phyloP scores from a whole-genome alignment of 768 basidiomycete species.

The Leccinum variicolor region DNA sequence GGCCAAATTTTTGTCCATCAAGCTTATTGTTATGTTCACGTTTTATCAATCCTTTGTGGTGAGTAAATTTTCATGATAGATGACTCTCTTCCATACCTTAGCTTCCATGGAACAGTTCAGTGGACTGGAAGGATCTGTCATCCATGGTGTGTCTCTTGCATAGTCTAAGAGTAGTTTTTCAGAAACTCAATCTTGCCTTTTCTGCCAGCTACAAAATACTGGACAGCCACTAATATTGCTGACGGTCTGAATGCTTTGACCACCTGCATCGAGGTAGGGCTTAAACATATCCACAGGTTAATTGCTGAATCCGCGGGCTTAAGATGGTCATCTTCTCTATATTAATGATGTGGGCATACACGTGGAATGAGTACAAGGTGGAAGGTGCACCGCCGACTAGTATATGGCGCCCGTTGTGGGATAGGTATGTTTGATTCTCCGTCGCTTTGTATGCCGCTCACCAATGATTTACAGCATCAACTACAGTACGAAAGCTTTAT shows the following conservation, averaged over 20 bases:
- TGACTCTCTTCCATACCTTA: background rate
- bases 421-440: conserved; percentile 34
- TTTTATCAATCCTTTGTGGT: conserved; percentile 84
- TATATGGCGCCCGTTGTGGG: conserved; percentile 70
- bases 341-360: conserved; percentile 85
- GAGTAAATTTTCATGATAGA: conserved; percentile 21
- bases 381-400: conserved; percentile 45
- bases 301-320: background rate
- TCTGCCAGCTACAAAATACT: conserved; percentile 61
- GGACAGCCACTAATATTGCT: conserved; percentile 82
- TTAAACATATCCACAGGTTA: background rate
- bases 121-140: conserved; percentile 63
- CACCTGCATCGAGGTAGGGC: conserved; percentile 74
- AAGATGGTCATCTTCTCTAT: conserved; percentile 82
- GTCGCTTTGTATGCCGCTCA: conserved; percentile 1
- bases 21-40: conserved; percentile 83
- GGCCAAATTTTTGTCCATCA: conserved; percentile 84
- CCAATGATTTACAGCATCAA: conserved; percentile 37
- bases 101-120: conserved; percentile 46
- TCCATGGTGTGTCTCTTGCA: conserved; percentile 45
- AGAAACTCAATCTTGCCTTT: background rate
- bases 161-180: background rate
- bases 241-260: conserved; percentile 81
- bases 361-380: conserved; percentile 60
- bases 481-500: conserved; percentile 33